phyloP scores from a whole-genome alignment of 495 filamentous ascomycete species.

The Penicillium chermesinum region DNA sequence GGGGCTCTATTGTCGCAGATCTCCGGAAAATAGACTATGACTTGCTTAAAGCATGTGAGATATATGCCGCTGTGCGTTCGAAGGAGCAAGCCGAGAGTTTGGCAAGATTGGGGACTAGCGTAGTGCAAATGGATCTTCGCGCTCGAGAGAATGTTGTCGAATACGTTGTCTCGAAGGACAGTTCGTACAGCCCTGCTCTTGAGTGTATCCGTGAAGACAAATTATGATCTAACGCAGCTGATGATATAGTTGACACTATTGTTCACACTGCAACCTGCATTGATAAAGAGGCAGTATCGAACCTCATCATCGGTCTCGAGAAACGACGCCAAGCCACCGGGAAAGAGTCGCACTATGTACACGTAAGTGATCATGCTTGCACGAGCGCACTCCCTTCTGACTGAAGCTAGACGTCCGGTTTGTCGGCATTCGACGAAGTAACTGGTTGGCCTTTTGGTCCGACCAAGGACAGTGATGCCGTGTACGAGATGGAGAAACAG shows the following conservation, averaged over 20 bases:
- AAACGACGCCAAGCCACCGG: slow-evolving; percentile 1
- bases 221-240: not conserved
- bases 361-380: slow-evolving; percentile 2
- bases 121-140: slow-evolving; percentile 2
- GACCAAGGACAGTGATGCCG: slow-evolving; percentile 4
- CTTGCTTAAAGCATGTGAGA: not conserved
- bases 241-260: slow-evolving; percentile 1
- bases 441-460: slow-evolving; percentile 6
- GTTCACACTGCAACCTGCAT: slow-evolving; percentile 6
- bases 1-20: not conserved
- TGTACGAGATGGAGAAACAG: slow-evolving; percentile 6
- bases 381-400: not conserved
- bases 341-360: slow-evolving; percentile 1
- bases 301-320: slow-evolving; percentile 1
- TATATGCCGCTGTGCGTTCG: slow-evolving; percentile 7
- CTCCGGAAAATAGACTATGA: not conserved
- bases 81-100: slow-evolving; percentile 6
- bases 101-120: not conserved
- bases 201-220: not conserved
- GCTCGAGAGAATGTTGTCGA: slow-evolving; percentile 3
- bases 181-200: not conserved
- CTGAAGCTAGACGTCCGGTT: not conserved
- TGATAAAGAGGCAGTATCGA: not conserved
- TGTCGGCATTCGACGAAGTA: slow-evolving; percentile 1
- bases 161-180: slow-evolving; percentile 3